Evolutionary conservation across 176 grass and related monocot genomes (phyloP), one percentile per base, ranked within the genome.

Genomic region (Phoenix roebelenii): DNA sequence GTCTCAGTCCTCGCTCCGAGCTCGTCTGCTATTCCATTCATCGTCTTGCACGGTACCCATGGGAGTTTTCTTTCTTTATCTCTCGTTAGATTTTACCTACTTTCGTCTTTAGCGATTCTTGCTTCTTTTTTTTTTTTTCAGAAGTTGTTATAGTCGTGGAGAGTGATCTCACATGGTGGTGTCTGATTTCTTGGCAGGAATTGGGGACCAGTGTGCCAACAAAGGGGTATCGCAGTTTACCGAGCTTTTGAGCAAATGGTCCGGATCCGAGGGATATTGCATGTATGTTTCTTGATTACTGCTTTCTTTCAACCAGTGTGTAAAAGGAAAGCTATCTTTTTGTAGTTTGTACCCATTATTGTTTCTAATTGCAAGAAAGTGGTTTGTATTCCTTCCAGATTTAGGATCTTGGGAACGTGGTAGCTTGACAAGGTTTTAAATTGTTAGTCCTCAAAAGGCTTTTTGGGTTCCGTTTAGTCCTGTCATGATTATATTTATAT

Each of bases 131-230:
- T 4, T 26, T 26, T 26, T 4, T 5, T 28, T 54, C 16, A n/a
- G 0, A 7, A 32, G 22, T 3, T 22, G 23, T 7, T 60, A 10
- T 16, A 30, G 2, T 54, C 3, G 20, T 20, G 32, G 32, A 39
- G 32, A 39, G 32, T 39, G 32, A 54, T 5, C 7, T 29, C 18
- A 49, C 9, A 5, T 22, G 4, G 16, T 71, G 68, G 15, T 28
- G 5, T 7, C 18, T 76, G 17, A 23, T 29, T 54, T 61, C 35
- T 39, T 18, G 20, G 51, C 72, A 91, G 88, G 88, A 53, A 80
- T 91, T 52, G 88, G 88, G 12, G 90, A 95, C 81, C 86, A 90
- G 86, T 95, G 90, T 59, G 65, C 58, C 53, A 55, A 22, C 18
- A 22, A 18, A 55, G 53, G 53, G 53, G 53, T 55, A 20, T 22